Base-by-base conservation (phyloP, 2,329 filamentous ascomycete genomes). In the Claviceps fusiformis region DNA sequence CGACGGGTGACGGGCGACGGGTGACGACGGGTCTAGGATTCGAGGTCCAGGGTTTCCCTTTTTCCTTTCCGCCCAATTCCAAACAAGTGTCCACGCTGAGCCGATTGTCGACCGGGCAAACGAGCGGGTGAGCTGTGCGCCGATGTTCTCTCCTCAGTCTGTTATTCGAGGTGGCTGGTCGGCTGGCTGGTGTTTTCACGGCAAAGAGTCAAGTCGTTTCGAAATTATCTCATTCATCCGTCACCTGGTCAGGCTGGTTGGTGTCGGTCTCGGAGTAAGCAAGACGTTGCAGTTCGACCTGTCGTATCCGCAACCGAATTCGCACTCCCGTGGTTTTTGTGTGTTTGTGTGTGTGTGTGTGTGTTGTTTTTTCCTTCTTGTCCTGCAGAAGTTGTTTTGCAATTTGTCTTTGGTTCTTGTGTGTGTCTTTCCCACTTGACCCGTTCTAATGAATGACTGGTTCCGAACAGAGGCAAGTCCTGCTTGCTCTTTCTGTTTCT, bases 401-500 rank as follows among this genome's bases (percentile, higher is more conserved):
- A 17, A 3, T 11, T 3, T 44, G n/a, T 29, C n/a, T 19, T 19
- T 19, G 19, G 19, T 31, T 50, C n/a, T 29, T 31, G 9, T 19
- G 43, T 3, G 5, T 37, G 29, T 41, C 3, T 31, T 17, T 47
- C 27, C 29, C 31, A 10, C 19, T 11, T 44, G 24, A 19, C 13
- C 19, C 9, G 43, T 46, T 6, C 3, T 29, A 52, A 33, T 19
- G 73, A 59, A 73, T 70, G 74, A 79, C 46, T 50, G 50, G 31
- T 53, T 75, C 67, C 65, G 24, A 70, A 77, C 27, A 29, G 19
- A 45, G 37, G 76, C 78, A 81, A 82, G 78, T 71, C 79, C 79
- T 66, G 79, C 78, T 81, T 80, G 77, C 75, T 68, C 69, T 19
- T 19, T 19, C 19, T 19, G 47, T 49, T 9, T 33, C 9, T 73